Conservation (phyloP, 176 grass and related monocot genomes). For the Oryza coarctata region DNA sequence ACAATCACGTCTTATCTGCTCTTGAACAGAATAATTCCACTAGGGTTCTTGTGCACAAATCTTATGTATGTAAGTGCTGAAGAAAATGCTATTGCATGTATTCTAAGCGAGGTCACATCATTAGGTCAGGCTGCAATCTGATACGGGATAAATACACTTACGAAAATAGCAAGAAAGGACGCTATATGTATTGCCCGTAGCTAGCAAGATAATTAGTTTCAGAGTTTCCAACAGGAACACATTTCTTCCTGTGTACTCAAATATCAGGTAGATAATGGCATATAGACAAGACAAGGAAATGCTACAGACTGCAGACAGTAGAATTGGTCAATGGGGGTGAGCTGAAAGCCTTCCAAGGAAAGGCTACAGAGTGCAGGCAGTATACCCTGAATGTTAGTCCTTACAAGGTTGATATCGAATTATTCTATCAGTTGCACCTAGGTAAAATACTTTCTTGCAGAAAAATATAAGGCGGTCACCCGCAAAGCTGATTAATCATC, state of each 20-base stretch:
- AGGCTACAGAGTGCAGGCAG: background rate
- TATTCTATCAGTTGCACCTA: constrained; percentile 1
- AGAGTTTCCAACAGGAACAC: background rate
- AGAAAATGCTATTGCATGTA: too few species aligned
- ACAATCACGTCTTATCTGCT: too few species aligned
- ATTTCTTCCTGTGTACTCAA: background rate
- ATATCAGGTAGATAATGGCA: background rate
- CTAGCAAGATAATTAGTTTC: background rate
- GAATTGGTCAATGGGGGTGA: background rate
- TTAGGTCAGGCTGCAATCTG: background rate
- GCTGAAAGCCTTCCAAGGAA: background rate
- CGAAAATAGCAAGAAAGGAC: background rate
- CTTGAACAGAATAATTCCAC: too few species aligned
- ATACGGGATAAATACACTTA: background rate
- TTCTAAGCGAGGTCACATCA: background rate
- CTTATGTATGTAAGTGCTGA: too few species aligned
- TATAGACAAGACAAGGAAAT: background rate
- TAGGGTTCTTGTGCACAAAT: too few species aligned
- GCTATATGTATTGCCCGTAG: background rate
- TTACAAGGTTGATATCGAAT: background rate
- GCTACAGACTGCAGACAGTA: background rate
- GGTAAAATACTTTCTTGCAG: background rate
- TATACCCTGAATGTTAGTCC: background rate
- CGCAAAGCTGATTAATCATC: constrained; percentile 34
- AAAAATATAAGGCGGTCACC: background rate